Evolutionary conservation across 495 filamentous ascomycete genomes (phyloP).

Genomic region (Daldinia caldariorum): DNA sequence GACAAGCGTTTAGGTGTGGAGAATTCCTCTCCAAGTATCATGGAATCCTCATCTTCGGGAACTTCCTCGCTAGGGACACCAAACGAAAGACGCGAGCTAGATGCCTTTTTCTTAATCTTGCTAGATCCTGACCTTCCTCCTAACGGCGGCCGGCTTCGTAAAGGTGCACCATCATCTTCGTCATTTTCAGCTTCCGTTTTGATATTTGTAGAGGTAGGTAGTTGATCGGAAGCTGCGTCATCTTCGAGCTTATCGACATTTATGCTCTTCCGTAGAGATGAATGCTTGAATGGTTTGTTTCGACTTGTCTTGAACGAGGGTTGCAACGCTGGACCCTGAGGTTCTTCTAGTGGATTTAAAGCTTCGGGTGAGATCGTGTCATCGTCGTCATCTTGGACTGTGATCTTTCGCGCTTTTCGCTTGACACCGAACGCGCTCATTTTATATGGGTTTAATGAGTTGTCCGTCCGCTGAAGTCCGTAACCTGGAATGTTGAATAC

Average conservation of each 20-base stretch:
- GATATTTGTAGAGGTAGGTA: conserved; percentile 31
- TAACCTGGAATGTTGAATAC: neutral
- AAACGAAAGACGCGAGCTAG: conserved; percentile 79
- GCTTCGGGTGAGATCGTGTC: conserved; percentile 36
- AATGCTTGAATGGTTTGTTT: conserved; percentile 59
- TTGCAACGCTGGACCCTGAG: conserved; percentile 48
- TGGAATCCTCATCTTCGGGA: conserved; percentile 60
- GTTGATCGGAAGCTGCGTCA: conserved; percentile 23
- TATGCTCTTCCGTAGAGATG: conserved; percentile 61
- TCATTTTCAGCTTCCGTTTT: conserved; percentile 51
- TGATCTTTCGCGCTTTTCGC: conserved; percentile 79
- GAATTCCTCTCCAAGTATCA: conserved; percentile 59
- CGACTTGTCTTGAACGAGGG: conserved; percentile 56
- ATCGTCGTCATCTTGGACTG: conserved; percentile 72
- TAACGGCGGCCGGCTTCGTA: conserved; percentile 51
- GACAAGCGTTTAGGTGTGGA: conserved; percentile 75
- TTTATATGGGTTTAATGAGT: conserved; percentile 48
- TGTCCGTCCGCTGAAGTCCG: neutral
- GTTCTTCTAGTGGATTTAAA: conserved; percentile 46
- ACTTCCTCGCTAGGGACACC: conserved; percentile 68
- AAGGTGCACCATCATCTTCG: conserved; percentile 50
- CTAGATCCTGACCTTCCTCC: conserved; percentile 52
- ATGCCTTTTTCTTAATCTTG: conserved; percentile 69
- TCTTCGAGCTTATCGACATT: conserved; percentile 57
- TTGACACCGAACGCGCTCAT: conserved; percentile 74